These are phyloP conservation scores for Alternaria triticina DNA, from an alignment of 2,329 filamentous ascomycete genomes.

Conservation along the genomic window DNA sequence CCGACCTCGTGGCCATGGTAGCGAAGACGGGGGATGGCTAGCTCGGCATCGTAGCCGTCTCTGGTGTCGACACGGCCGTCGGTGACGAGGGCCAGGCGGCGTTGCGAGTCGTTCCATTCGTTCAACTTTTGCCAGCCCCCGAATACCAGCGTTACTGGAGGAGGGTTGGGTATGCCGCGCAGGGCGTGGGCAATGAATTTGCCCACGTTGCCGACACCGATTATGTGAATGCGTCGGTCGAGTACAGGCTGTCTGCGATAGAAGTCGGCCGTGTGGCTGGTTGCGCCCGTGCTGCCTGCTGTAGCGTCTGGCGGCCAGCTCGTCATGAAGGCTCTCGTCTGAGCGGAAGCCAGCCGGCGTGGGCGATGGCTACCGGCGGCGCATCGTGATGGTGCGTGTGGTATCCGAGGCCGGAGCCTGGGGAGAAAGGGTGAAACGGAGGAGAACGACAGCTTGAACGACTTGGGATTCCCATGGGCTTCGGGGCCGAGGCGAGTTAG, in stretches of 20 bases:
- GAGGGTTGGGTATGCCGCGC: constrained; percentile 64
- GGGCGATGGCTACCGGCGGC: constrained; percentile 49
- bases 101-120: constrained; percentile 55
- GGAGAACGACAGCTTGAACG: constrained; percentile 54
- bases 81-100: constrained; percentile 56
- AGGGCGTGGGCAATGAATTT: constrained; percentile 78
- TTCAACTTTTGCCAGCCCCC: constrained; percentile 59
- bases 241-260: constrained; percentile 38
- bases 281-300: constrained; percentile 13
- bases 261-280: constrained; percentile 37
- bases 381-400: constrained; percentile 48
- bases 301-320: constrained; percentile 29
- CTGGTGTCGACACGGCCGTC: constrained; percentile 50
- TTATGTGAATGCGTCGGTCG: constrained; percentile 61
- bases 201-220: constrained; percentile 83
- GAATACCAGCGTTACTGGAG: constrained; percentile 81
- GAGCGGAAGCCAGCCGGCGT: constrained; percentile 53
- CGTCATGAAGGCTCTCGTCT: constrained; percentile 25
- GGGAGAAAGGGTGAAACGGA: constrained; percentile 45
- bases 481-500: constrained; percentile 5
- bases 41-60: constrained; percentile 55
- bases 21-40: constrained; percentile 44
- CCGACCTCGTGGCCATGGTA: constrained; percentile 48
- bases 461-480: constrained; percentile 18
- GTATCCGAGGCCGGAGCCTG: constrained; percentile 57